Percentiles rank a stretch among this genome's conserved stretches.
phyloP scores from a whole-genome alignment of 371 early-diverging fungal species.

The Mortierella sp. region DNA sequence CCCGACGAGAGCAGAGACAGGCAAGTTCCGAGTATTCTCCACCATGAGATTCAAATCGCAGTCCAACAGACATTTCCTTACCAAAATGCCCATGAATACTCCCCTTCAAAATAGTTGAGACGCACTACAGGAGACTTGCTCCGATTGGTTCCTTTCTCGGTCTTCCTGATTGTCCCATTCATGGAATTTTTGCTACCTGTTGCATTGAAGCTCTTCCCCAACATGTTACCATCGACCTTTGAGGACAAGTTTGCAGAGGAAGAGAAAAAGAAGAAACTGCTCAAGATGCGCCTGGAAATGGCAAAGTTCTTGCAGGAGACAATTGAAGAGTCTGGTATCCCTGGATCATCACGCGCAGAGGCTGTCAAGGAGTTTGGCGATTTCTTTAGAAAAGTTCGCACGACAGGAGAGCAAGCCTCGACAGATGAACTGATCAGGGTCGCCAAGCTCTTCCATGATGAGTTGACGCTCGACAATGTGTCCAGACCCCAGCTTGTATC shows the following conservation, averaged over 20 bases:
- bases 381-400: conserved; percentile 88
- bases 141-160: conserved; percentile 92
- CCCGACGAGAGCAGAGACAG: conserved; percentile 93
- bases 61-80: neutral
- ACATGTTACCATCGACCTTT: conserved; percentile 97
- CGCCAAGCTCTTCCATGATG: conserved; percentile 91
- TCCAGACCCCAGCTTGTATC: conserved; percentile 94
- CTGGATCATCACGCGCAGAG: conserved; percentile 63
- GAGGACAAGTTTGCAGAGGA: conserved; percentile 93
- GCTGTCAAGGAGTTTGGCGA: conserved; percentile 85
- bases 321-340: conserved; percentile 86
- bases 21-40: conserved; percentile 48
- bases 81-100: neutral
- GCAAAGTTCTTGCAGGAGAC: conserved; percentile 96
- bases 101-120: conserved; percentile 66
- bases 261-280: conserved; percentile 89
- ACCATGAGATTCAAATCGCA: neutral
- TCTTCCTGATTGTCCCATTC: conserved; percentile 95
- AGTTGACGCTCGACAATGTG: conserved; percentile 92
- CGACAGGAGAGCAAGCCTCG: conserved; percentile 86
- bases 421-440: conserved; percentile 87
- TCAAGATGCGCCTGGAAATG: conserved; percentile 94
- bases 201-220: conserved; percentile 94
- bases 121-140: conserved; percentile 91
- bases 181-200: conserved; percentile 94